Evolutionary conservation across 495 filamentous ascomycete genomes (phyloP), one percentile per base, ranked within the genome.

Genomic region (Margaritispora aquatica): DNA sequence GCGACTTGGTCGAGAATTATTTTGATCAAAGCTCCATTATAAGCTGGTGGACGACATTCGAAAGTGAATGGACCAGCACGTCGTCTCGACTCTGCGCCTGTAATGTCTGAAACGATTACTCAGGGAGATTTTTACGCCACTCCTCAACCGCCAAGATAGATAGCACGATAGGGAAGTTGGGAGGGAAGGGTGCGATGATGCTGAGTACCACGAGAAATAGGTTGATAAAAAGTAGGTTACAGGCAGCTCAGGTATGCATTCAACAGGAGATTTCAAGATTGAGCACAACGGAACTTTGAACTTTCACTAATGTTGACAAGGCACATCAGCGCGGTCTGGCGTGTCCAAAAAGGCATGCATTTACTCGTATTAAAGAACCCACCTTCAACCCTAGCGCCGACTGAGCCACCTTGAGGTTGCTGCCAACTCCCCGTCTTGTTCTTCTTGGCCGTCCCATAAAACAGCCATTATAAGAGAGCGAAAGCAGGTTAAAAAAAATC

Each of bases 21-120:
- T 19, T 51, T 15, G 21, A 26, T 57, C 47, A 64, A 26, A 60
- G 38, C 41, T 23, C 46, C 58, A 59, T 64, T 49, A 53, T 64
- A 47, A 52, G 49, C 47, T 44, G 38, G 38, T 49, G 13, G 31
- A 44, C 58, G 51, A 51, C 55, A 61, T 47, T 53, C 31, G 27
- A 44, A 17, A 44, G 38, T 9, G 8, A 44, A n/a, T 15, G 38
- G 15, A n/a, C n/a, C 38, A 44, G 38, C 10, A 15, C 15, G 38
- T 44, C 38, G 38, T 13, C 13, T 5, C 13, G 5, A 34, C 29
- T 34, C 38, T 44, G 38, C 19, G 38, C 38, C 38, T 44, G n/a
- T n/a, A n/a, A n/a, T n/a, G n/a, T 44, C 38, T 44, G 38, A 44
- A 44, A 44, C 38, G 38, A 44, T 44, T 44, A 44, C 38, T 17